Evolutionary conservation across 371 early-diverging fungal species (phyloP), one percentile per base, ranked within the genome.

Genomic region (Umbelopsis sp.): DNA sequence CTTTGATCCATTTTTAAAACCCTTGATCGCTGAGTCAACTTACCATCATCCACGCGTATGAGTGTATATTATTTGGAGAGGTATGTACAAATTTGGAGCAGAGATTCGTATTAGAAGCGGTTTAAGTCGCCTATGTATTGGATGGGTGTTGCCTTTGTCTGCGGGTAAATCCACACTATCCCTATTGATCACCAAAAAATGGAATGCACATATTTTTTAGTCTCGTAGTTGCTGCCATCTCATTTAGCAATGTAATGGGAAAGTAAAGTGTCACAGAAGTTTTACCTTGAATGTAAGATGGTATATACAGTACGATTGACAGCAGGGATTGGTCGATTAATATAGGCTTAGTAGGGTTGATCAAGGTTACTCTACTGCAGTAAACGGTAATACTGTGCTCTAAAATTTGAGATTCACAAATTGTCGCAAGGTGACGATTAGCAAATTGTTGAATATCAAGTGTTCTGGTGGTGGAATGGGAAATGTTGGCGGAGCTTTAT

Each of bases 41-140:
- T 48, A 48, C 48, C 48, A 48, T 48, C 11, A 48, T 5, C 48
- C 48, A 48, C 48, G 48, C 48, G 48, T 48, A 16, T 48, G 48
- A n/a, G 18, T 48, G 48, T 10, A n/a, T 48, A 48, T 41, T 41
- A 41, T 41, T 41, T 41, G 41, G 41, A 41, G 41, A 48, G 48
- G n/a, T 48, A 48, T 48, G 48, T 48, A 48, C 48, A 48, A 48
- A n/a, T 16, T 48, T 48, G 48, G 6, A 20, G n/a, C 48, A 20
- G 41, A 41, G 12, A 7, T 41, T 41, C 41, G 41, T 41, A 41
- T 41, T 41, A 41, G 7, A 3, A 41, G 41, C 12, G 12, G 41
- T 41, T 41, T 41, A 1, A 41, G 41, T 41, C 12, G 41, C 12
- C 41, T 41, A 41, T 41, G 12, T 12, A 10, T 41, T 41, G 7